phyloP scores from a whole-genome alignment of 768 basidiomycete species.

The Lactarius akahatsu region DNA sequence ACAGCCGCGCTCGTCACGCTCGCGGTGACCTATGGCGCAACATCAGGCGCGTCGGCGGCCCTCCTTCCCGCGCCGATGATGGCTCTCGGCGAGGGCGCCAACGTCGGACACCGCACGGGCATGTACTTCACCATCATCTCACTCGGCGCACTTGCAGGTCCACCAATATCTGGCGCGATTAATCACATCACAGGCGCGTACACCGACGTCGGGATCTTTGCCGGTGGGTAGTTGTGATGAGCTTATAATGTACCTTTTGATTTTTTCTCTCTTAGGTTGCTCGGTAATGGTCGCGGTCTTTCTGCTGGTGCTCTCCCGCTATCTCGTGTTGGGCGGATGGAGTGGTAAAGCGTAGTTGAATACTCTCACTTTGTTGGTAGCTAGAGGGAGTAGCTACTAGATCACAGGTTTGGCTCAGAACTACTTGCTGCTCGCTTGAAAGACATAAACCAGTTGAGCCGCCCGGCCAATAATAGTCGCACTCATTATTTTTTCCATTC shows the following conservation, averaged over 20 bases:
- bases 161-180: slow-evolving; percentile 75
- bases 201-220: slow-evolving; percentile 53
- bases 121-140: slow-evolving; percentile 62
- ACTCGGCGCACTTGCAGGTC: slow-evolving; percentile 63
- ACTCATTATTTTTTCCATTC: too few relatives aligned
- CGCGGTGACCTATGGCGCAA: slow-evolving; percentile 61
- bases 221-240: slow-evolving; percentile 37
- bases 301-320: slow-evolving; percentile 2
- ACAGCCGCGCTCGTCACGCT: slow-evolving; percentile 50
- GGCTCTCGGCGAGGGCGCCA: slow-evolving; percentile 55
- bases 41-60: slow-evolving; percentile 61
- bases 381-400: too few relatives aligned
- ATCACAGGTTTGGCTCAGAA: too few relatives aligned
- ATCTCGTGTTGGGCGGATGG: slow-evolving; percentile 10
- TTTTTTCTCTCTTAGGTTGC: background rate
- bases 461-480: too few relatives aligned
- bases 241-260: background rate
- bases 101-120: slow-evolving; percentile 65
- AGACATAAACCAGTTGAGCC: too few relatives aligned
- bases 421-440: too few relatives aligned
- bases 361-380: background rate
- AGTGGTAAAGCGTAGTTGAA: slow-evolving; percentile 9
- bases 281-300: slow-evolving; percentile 2
- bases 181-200: slow-evolving; percentile 52
- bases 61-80: slow-evolving; percentile 58